Conservation (phyloP, 306 rosid genomes). For the Cucurbita ficifolia region DNA sequence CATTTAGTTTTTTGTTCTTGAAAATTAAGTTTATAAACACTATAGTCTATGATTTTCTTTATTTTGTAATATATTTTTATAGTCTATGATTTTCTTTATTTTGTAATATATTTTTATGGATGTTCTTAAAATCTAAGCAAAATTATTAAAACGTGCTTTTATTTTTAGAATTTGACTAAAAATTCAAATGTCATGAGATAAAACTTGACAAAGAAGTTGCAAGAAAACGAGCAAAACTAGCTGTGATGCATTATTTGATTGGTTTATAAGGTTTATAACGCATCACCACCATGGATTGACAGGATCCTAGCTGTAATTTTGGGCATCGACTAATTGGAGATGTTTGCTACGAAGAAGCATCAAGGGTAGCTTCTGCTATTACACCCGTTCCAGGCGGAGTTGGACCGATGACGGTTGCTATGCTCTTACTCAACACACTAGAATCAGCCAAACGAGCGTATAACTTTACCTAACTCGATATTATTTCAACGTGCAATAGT, state of each 20-base stretch:
- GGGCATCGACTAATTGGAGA: conserved; percentile 66
- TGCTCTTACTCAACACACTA: conserved; percentile 68
- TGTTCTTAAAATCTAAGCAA: not conserved
- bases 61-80: too few species aligned
- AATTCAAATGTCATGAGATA: too few species aligned
- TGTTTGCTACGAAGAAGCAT: conserved; percentile 73
- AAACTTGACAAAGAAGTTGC: not conserved
- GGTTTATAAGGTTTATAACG: not conserved
- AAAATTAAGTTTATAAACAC: not conserved
- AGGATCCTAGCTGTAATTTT: conserved; percentile 54
- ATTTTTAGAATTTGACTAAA: not conserved
- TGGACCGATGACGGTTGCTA: conserved; percentile 83
- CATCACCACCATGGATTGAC: conserved; percentile 2
- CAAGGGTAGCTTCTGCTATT: conserved; percentile 46
- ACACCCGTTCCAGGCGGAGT: conserved; percentile 96
- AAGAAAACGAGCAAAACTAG: not conserved
- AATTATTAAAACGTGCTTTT: not conserved
- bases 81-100: too few species aligned
- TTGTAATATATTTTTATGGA: too few species aligned
- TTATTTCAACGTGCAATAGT: not conserved
- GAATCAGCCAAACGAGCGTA: conserved; percentile 57
- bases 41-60: too few species aligned
- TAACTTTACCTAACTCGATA: conserved; percentile 18
- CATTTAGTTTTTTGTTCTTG: not conserved
- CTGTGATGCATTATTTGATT: not conserved